Conservation (phyloP, 306 rosid genomes). For the Prunus persica region DNA sequence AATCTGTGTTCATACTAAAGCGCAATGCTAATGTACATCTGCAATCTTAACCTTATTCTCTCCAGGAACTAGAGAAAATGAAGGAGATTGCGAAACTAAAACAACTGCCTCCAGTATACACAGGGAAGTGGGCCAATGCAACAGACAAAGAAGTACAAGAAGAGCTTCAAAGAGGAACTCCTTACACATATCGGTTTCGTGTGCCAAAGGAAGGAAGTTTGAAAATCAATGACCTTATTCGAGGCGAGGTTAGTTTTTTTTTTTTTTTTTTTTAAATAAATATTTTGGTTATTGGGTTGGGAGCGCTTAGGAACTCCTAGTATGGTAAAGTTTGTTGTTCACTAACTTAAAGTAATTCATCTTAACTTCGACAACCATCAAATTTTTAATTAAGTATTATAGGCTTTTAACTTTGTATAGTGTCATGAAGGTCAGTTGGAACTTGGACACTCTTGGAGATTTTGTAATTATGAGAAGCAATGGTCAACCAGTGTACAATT, state of each 20-base stretch:
- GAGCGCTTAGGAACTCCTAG: background rate
- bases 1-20: background rate
- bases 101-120: constrained; percentile 82
- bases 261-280: background rate
- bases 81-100: constrained; percentile 76
- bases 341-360: background rate
- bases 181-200: constrained; percentile 73
- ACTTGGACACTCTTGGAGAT: constrained; percentile 96
- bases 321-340: background rate
- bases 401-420: constrained; percentile 55
- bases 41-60: constrained; percentile 8
- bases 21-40: background rate
- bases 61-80: constrained; percentile 87
- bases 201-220: constrained; percentile 78
- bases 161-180: constrained; percentile 68
- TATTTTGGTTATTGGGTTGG: background rate
- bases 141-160: constrained; percentile 64
- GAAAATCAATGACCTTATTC: constrained; percentile 79
- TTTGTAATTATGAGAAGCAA: constrained; percentile 98
- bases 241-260: constrained; percentile 69
- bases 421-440: constrained; percentile 98
- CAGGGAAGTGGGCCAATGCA: constrained; percentile 84
- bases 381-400: constrained; percentile 14
- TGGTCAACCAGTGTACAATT: constrained; percentile 96
- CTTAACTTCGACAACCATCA: constrained; percentile 2